A percentile compares a stretch with the other conserved stretches of the same genome.
Conservation (phyloP, 306 rosid species). For the Fragaria nilgerrensis region DNA sequence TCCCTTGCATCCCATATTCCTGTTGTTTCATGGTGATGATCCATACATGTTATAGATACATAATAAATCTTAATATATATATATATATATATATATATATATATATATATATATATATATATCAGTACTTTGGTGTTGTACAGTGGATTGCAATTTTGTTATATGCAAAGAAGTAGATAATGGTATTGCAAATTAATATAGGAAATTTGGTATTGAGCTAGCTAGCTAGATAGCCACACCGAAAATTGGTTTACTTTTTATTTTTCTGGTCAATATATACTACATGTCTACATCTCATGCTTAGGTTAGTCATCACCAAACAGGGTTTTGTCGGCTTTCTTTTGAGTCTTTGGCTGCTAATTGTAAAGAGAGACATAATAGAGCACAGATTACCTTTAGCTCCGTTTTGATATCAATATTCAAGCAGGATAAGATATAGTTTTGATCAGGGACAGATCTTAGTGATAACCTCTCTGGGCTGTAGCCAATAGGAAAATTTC, state of each 20-base stretch:
- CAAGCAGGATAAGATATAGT: neutral
- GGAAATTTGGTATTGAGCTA: neutral
- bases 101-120: neutral
- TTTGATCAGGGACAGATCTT: no score
- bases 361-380: neutral
- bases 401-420: neutral
- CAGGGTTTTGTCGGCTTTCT: neutral
- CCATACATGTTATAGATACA: neutral
- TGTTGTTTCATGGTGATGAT: neutral
- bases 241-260: neutral
- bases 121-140: neutral
- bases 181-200: neutral
- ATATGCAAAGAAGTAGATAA: neutral
- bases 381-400: neutral
- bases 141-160: no score
- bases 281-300: neutral
- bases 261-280: neutral
- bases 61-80: neutral
- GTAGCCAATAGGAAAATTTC: no score
- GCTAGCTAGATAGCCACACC: neutral
- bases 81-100: no score
- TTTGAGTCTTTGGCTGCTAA: slow-evolving; percentile 1
- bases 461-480: no score
- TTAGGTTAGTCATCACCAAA: slow-evolving; percentile 6
- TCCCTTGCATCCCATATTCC: neutral